phyloP scores from a whole-genome alignment of 2,329 filamentous ascomycete species.

The Ceratocystis harringtonii region DNA sequence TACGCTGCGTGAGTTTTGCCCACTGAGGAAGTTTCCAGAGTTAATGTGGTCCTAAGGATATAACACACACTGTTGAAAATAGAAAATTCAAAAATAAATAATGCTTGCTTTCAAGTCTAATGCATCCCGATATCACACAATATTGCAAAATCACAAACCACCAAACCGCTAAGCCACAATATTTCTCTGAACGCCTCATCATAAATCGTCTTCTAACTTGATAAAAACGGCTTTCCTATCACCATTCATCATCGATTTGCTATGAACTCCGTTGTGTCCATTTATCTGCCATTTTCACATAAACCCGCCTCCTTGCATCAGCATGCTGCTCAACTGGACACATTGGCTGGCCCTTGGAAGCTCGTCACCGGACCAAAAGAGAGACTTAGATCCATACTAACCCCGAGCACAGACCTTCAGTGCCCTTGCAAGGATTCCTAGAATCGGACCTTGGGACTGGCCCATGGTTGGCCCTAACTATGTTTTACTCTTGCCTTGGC shows the following conservation, averaged over 20 bases:
- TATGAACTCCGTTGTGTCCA: too few relatives aligned
- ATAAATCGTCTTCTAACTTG: too few relatives aligned
- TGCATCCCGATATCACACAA: too few relatives aligned
- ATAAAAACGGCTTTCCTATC: too few relatives aligned
- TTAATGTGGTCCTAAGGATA: background rate
- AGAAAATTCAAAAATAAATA: background rate
- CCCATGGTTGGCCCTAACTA: background rate
- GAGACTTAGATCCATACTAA: background rate
- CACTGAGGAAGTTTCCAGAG: background rate
- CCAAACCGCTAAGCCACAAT: too few relatives aligned
- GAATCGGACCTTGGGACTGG: background rate
- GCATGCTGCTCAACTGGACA: background rate
- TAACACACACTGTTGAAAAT: background rate
- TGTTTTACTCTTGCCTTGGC: too few relatives aligned
- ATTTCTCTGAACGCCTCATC: too few relatives aligned
- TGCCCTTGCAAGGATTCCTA: background rate
- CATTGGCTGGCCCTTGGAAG: background rate
- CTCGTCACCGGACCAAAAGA: background rate
- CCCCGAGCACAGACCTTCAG: background rate
- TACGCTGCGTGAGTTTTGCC: background rate
- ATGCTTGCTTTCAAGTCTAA: background rate
- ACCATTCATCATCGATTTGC: too few relatives aligned
- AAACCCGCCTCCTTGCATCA: too few relatives aligned
- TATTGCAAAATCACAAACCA: too few relatives aligned
- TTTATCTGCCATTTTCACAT: too few relatives aligned